Base-by-base conservation (phyloP, 306 rosid species). In the Fagus sylvatica region DNA sequence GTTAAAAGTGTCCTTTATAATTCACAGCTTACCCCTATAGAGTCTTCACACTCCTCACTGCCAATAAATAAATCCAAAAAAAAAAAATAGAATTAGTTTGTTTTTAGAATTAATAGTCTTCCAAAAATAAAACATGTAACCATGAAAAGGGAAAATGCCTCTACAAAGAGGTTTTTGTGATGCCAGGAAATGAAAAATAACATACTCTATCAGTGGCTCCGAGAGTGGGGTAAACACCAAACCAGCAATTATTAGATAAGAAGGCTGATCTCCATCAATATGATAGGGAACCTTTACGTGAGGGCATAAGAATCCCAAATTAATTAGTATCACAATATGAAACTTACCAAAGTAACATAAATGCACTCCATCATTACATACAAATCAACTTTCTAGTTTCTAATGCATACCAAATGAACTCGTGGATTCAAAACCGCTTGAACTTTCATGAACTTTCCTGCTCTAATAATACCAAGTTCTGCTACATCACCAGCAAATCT, bases 211-310 rank as follows among this genome's bases (percentile, higher is more conserved):
- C 84, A 93, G 79, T 62, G 98, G 96, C 77, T 93, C 99, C 3
- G 99, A 95, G 67, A 95, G 98, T 55, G 98, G 99, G 72, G 98
- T 95, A 84, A 95, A 95, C 87, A 95, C 99, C 87, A 95, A 91
- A 71, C 98, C 98, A 28, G 98, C 97, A 86, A 80, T 93, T 75
- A 95, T 95, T 69, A 93, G 81, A 86, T 95, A 95, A 72, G 99
- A 93, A 72, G 98, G 98, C 80, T 88, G 98, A 70, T 93, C 96
- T 72, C 89, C 97, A 66, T 92, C 97, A 36, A 87, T 80, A 83
- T 93, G 93, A 82, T 77, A 93, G 55, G 99, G 98, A 82, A 95
- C 99, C 99, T 92, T 79, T 80, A 83, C 56, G 70, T 17, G 66
- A 28, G 51, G 28, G 53, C 5, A 74, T 1, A 70, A 40, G 53